Percentiles rank a stretch among this genome's conserved stretches.
Conservation (phyloP, 768 basidiomycete species). For the Mycena chlorophos region DNA sequence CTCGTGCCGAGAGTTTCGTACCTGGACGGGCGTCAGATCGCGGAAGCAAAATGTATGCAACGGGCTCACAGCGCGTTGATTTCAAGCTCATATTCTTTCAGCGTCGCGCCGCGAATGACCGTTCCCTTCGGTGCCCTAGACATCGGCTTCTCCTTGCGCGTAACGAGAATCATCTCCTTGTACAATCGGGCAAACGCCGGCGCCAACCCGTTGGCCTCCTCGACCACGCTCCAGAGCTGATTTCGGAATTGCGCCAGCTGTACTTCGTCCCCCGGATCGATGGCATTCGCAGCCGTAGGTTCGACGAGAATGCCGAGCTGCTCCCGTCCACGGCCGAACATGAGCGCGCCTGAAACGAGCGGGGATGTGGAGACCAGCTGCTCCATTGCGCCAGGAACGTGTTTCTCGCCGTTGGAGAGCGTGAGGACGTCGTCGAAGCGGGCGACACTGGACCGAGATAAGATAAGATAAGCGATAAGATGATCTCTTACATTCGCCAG, state of each 20-base stretch:
- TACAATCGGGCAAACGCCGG: slow-evolving; percentile 48
- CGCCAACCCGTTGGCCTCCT: slow-evolving; percentile 42
- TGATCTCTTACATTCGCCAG: slow-evolving; percentile 31
- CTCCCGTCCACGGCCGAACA: background rate
- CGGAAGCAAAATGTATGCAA: too few species aligned
- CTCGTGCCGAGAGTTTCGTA: slow-evolving; percentile 26
- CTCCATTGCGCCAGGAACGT: slow-evolving; percentile 27
- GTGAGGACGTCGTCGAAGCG: slow-evolving; percentile 29
- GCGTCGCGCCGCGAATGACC: slow-evolving; percentile 37
- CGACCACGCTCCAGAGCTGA: slow-evolving; percentile 35
- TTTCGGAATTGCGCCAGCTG: slow-evolving; percentile 29
- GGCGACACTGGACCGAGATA: too few species aligned
- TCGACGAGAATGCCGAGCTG: slow-evolving; percentile 21
- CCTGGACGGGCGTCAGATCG: too few species aligned
- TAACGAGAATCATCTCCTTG: slow-evolving; percentile 53
- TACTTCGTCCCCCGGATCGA: too few species aligned
- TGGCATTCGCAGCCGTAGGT: slow-evolving; percentile 20
- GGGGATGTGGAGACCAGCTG: slow-evolving; percentile 17
- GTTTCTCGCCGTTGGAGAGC: slow-evolving; percentile 29
- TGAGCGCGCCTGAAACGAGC: slow-evolving; percentile 1
- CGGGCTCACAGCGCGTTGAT: background rate
- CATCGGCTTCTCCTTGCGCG: slow-evolving; percentile 39
- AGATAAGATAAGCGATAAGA: too few species aligned
- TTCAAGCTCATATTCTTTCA: background rate
- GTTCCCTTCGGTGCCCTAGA: slow-evolving; percentile 49